Percentiles rank a stretch among this genome's conserved stretches.
Evolutionary conservation across 2,329 filamentous ascomycete genomes (phyloP).

Genomic region (Orbilia oligospora): DNA sequence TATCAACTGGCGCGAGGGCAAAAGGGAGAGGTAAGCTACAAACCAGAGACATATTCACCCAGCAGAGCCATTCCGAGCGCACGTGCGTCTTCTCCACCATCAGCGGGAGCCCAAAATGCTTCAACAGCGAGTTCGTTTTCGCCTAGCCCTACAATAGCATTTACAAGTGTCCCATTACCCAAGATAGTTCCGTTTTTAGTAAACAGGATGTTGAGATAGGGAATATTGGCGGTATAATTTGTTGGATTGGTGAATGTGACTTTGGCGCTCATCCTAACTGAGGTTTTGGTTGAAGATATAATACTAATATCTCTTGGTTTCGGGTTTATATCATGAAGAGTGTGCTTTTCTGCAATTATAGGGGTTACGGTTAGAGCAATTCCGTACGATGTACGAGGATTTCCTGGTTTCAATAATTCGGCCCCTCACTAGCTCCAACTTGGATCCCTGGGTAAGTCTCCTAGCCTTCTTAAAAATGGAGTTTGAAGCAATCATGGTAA

Average conservation of each 20-base stretch:
- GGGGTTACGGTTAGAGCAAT: constrained; percentile 63
- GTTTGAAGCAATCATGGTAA: neutral
- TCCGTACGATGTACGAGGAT: constrained; percentile 18
- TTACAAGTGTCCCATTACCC: constrained; percentile 78
- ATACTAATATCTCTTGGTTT: constrained; percentile 80
- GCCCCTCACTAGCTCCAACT: neutral
- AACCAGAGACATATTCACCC: constrained; percentile 86
- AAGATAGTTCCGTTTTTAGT: constrained; percentile 80
- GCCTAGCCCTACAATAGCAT: constrained; percentile 77
- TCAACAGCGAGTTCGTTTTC: constrained; percentile 79
- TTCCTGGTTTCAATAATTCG: constrained; percentile 1
- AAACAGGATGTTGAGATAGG: constrained; percentile 82
- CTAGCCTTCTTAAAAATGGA: neutral
- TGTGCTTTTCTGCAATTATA: constrained; percentile 72
- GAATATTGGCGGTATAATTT: constrained; percentile 84
- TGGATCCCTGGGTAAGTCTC: neutral
- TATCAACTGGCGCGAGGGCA: constrained; percentile 35
- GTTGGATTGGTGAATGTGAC: constrained; percentile 94
- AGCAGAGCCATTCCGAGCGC: constrained; percentile 79
- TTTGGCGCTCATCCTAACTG: constrained; percentile 78
- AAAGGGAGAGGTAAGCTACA: constrained; percentile 48
- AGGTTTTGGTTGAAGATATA: constrained; percentile 78
- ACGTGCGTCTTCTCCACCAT: constrained; percentile 75
- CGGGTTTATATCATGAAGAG: constrained; percentile 71
- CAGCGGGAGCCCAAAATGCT: constrained; percentile 80